Evolutionary conservation across 805 yeast genomes (phyloP).

Genomic region (Saccharomycopsis fibuligera): DNA sequence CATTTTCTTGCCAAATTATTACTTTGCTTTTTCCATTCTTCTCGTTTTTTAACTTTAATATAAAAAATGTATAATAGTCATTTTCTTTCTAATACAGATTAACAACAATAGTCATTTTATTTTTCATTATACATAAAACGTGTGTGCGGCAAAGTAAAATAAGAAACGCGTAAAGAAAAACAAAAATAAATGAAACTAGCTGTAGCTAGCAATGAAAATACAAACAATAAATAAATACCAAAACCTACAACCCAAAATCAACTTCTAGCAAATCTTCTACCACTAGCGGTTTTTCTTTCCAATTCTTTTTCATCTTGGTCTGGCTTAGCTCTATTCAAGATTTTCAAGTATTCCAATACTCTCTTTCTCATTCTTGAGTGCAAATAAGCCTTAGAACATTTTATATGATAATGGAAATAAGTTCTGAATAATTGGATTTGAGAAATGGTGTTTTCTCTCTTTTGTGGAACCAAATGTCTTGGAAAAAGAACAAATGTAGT

Average conservation of each 20-base stretch:
- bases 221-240: too few species aligned
- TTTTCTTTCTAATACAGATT: too few species aligned
- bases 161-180: too few species aligned
- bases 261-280: conserved; percentile 20
- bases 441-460: conserved; percentile 80
- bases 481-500: conserved; percentile 75
- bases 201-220: too few species aligned
- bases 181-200: not conserved
- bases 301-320: conserved; percentile 75
- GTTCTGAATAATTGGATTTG: conserved; percentile 91
- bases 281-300: conserved; percentile 30
- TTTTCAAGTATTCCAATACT: conserved; percentile 89
- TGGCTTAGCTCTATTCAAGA: conserved; percentile 93
- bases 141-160: too few species aligned
- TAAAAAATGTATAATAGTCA: too few species aligned
- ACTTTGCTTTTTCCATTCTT: too few species aligned
- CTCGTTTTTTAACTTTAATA: too few species aligned
- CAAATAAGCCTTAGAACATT: conserved; percentile 96
- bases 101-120: too few species aligned
- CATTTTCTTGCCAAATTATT: too few species aligned
- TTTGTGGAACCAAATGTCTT: conserved; percentile 60
- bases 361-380: conserved; percentile 98
- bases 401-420: conserved; percentile 97
- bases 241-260: too few species aligned
- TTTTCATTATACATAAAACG: too few species aligned